phyloP scores from a whole-genome alignment of 164 flowering plant genomes.

The Sedum album region DNA sequence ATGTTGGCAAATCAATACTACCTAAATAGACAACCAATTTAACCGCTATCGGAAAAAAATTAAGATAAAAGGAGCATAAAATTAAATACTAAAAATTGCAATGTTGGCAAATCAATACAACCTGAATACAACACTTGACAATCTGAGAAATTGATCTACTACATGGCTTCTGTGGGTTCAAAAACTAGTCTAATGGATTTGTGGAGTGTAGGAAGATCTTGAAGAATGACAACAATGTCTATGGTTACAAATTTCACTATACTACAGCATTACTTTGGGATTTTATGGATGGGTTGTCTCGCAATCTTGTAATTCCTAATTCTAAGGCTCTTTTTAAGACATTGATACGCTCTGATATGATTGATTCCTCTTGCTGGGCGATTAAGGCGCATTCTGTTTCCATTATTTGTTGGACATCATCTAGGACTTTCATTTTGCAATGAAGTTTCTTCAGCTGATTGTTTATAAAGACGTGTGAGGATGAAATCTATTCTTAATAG shows the following conservation, averaged over 20 bases:
- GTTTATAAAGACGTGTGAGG: constrained; percentile 2
- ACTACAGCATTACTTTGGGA: constrained; percentile 6
- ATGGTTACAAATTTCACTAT: neutral
- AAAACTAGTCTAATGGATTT: neutral
- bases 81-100: too few species aligned
- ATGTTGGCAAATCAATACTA: too few species aligned
- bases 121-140: neutral
- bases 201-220: neutral
- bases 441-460: constrained; percentile 60
- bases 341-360: constrained; percentile 43
- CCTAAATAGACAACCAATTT: too few species aligned
- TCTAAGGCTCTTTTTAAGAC: constrained; percentile 27
- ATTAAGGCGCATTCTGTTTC: constrained; percentile 50
- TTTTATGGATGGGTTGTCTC: constrained; percentile 30
- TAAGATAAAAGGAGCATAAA: too few species aligned
- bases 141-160: neutral
- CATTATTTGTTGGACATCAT: constrained; percentile 64
- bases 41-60: too few species aligned
- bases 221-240: neutral
- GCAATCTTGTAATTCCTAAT: constrained; percentile 53
- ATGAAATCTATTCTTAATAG: neutral
- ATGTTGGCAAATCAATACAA: too few species aligned
- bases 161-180: constrained; percentile 1
- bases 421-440: constrained; percentile 54
- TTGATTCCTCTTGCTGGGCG: constrained; percentile 42